A percentile compares a stretch with the other conserved stretches of the same genome.
phyloP scores from a whole-genome alignment of 129 eudicot genomes.

The Helichrysum umbraculigerum region DNA sequence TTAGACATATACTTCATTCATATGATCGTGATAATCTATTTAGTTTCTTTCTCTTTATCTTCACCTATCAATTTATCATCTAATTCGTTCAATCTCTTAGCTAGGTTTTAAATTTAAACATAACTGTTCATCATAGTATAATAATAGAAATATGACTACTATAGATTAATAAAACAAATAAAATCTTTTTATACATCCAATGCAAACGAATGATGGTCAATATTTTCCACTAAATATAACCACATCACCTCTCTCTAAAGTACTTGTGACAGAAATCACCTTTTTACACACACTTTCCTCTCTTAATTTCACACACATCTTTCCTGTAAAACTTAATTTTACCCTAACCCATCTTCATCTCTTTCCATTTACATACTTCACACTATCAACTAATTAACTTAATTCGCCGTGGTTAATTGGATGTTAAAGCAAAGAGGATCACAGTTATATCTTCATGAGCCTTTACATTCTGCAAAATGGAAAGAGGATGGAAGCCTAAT shows the following conservation, averaged over 20 bases:
- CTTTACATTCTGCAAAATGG: conserved; percentile 39
- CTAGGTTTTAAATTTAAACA: too few species aligned
- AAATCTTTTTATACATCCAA: conserved; percentile 23
- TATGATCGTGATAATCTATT: too few species aligned
- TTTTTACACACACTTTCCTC: conserved; percentile 34
- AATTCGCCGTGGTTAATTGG: conserved; percentile 10
- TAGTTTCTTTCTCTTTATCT: too few species aligned
- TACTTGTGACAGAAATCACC: conserved; percentile 25
- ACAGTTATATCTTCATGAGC: conserved; percentile 24
- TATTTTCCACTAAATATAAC: conserved; percentile 28
- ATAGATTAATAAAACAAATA: neutral
- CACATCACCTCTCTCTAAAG: conserved; percentile 23
- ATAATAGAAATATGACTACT: too few species aligned
- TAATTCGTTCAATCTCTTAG: too few species aligned
- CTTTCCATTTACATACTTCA: conserved; percentile 21
- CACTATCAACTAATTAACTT: neutral
- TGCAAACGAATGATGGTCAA: conserved; percentile 23
- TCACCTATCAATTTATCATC: too few species aligned
- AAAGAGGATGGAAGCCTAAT: conserved; percentile 65
- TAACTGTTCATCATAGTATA: too few species aligned
- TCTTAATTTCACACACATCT: conserved; percentile 23
- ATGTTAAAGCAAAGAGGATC: conserved; percentile 22
- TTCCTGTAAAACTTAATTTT: neutral
- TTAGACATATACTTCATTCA: too few species aligned
- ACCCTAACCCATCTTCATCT: conserved; percentile 19